These are phyloP conservation scores for Eucalyptus pauciflora DNA, from an alignment of 345 rosid species.

Conservation along the genomic window DNA sequence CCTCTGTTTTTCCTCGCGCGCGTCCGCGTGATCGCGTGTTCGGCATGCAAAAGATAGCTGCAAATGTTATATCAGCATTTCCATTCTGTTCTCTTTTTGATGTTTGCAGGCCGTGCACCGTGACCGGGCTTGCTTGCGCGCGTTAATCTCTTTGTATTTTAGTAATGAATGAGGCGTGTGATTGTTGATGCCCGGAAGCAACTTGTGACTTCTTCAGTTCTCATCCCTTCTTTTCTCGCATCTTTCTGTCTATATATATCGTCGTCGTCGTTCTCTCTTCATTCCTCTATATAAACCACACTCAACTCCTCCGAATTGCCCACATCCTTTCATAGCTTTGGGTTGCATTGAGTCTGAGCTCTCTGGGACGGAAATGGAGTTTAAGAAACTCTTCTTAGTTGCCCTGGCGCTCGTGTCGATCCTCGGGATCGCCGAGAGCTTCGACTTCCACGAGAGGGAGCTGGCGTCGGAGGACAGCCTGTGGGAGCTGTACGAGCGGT, in stretches of 20 bases:
- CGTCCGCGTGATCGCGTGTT: too few relatives aligned
- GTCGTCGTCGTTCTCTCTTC: not conserved
- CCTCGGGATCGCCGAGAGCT: slow-evolving; percentile 25
- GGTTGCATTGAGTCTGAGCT: not conserved
- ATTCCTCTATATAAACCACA: slow-evolving; percentile 12
- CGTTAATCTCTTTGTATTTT: not conserved
- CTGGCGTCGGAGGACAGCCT: slow-evolving; percentile 50
- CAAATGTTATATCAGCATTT: too few relatives aligned
- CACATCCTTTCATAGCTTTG: not conserved
- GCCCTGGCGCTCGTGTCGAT: slow-evolving; percentile 28
- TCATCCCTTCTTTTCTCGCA: not conserved
- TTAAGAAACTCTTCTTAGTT: slow-evolving; percentile 15
- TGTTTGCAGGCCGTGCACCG: not conserved
- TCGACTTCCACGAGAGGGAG: slow-evolving; percentile 62
- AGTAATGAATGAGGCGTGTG: not conserved
- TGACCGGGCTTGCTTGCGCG: not conserved
- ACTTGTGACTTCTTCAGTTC: slow-evolving; percentile 27
- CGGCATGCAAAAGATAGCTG: too few relatives aligned
- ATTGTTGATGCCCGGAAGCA: slow-evolving; percentile 32
- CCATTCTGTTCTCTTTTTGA: not conserved
- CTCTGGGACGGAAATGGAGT: not conserved
- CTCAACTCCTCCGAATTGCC: not conserved
- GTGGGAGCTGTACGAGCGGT: slow-evolving; percentile 73
- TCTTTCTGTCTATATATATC: not conserved
- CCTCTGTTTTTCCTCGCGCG: too few relatives aligned